phyloP scores from a whole-genome alignment of 345 rosid genomes.

The Corchorus olitorius region DNA sequence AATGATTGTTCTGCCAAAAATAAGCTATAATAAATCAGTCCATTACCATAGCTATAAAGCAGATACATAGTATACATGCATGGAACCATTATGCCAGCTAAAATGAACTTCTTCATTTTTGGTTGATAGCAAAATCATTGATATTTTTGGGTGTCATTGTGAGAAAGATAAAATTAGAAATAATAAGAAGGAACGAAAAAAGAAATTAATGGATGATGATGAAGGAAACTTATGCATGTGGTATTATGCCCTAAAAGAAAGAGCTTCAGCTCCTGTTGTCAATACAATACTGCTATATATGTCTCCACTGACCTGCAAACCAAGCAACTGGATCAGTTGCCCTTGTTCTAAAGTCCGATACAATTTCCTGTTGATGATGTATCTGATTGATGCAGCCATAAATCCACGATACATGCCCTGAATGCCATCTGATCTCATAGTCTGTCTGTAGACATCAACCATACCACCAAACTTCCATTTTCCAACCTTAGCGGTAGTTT shows the following conservation, averaged over 20 bases:
- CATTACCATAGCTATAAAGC: too few species aligned
- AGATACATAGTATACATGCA: too few species aligned
- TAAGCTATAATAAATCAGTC: neutral
- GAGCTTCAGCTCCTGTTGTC: slow-evolving; percentile 35
- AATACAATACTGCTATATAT: too few species aligned
- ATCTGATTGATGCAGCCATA: slow-evolving; percentile 59
- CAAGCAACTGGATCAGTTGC: neutral
- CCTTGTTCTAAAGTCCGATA: slow-evolving; percentile 36
- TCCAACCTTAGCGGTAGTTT: slow-evolving; percentile 71
- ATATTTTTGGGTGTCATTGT: too few species aligned
- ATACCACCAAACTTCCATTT: slow-evolving; percentile 77
- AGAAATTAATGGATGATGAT: too few species aligned
- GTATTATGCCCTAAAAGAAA: neutral
- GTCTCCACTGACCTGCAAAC: slow-evolving; percentile 48
- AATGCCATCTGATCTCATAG: slow-evolving; percentile 64
- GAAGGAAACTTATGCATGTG: too few species aligned
- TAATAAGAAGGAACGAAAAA: too few species aligned
- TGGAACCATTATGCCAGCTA: too few species aligned
- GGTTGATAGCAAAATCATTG: too few species aligned
- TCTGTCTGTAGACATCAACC: slow-evolving; percentile 69
- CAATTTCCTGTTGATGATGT: slow-evolving; percentile 61
- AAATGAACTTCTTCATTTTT: too few species aligned
- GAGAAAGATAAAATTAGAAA: too few species aligned
- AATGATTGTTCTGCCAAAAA: neutral
- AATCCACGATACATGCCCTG: slow-evolving; percentile 82